Conservation (phyloP, 2,329 filamentous ascomycete genomes). For the Phyllosticta capitalensis region DNA sequence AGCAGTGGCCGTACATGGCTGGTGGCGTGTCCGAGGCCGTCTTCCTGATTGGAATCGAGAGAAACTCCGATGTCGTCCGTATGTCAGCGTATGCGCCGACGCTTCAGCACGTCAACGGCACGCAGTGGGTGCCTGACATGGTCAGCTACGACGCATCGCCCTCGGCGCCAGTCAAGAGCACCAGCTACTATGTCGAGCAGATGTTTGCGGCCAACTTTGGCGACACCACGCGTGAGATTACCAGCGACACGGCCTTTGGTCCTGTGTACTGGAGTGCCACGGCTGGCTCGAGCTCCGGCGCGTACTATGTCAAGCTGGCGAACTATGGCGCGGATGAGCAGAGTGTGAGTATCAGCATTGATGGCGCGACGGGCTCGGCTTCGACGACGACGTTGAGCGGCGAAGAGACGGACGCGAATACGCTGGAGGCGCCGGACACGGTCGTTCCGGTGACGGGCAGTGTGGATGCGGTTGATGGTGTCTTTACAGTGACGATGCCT, state of each 20-base stretch:
- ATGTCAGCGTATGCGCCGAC: constrained; percentile 6
- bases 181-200: constrained; percentile 8
- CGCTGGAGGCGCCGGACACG: neutral
- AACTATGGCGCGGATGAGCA: constrained; percentile 4
- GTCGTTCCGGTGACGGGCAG: neutral
- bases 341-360: neutral
- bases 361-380: neutral
- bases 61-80: constrained; percentile 49
- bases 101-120: constrained; percentile 8
- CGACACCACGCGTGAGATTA: neutral
- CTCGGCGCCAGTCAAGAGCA: neutral
- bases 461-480: neutral
- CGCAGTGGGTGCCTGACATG: constrained; percentile 7
- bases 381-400: neutral
- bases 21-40: constrained; percentile 55
- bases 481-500: neutral
- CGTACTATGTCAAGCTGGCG: constrained; percentile 5
- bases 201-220: constrained; percentile 5
- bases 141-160: constrained; percentile 2
- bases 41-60: constrained; percentile 55
- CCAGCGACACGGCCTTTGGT: neutral
- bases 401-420: neutral
- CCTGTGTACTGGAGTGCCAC: constrained; percentile 3
- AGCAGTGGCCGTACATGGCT: neutral
- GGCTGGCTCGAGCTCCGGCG: neutral